phyloP scores from a whole-genome alignment of 2,329 filamentous ascomycete genomes.

The Pseudopithomyces chartarum region DNA sequence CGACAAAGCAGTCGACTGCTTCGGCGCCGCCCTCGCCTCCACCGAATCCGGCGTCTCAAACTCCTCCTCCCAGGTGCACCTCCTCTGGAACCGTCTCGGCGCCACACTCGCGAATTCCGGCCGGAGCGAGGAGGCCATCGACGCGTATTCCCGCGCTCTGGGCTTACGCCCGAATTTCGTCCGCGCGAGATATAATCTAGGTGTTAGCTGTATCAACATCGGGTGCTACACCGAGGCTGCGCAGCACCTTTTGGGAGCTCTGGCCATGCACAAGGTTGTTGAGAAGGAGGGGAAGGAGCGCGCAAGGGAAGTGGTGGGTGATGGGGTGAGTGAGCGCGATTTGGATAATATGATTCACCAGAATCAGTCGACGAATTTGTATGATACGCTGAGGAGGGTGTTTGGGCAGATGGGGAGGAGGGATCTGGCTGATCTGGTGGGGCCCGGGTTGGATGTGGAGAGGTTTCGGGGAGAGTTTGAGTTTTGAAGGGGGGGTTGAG shows the following conservation, averaged over 20 bases:
- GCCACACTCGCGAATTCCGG: slow-evolving; percentile 95
- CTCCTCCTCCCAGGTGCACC: slow-evolving; percentile 82
- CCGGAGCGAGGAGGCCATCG: slow-evolving; percentile 92
- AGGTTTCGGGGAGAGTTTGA: slow-evolving; percentile 89
- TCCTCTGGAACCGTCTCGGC: slow-evolving; percentile 96
- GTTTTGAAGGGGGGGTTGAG: slow-evolving; percentile 61
- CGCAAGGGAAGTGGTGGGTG: slow-evolving; percentile 76
- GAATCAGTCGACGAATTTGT: slow-evolving; percentile 95
- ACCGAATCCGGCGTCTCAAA: slow-evolving; percentile 85
- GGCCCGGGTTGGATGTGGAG: slow-evolving; percentile 88
- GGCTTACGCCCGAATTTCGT: slow-evolving; percentile 94
- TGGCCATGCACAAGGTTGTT: slow-evolving; percentile 94
- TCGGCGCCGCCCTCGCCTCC: slow-evolving; percentile 85
- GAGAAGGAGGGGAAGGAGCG: slow-evolving; percentile 83
- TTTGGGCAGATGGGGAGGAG: slow-evolving; percentile 93
- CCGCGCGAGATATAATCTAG: slow-evolving; percentile 93
- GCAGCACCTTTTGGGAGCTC: slow-evolving; percentile 85
- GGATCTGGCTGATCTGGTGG: slow-evolving; percentile 86
- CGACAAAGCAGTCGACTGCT: slow-evolving; percentile 98
- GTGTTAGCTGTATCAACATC: slow-evolving; percentile 96
- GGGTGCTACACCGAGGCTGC: slow-evolving; percentile 93
- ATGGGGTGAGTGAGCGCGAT: slow-evolving; percentile 68
- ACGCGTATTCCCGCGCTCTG: slow-evolving; percentile 92
- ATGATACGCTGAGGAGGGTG: slow-evolving; percentile 92
- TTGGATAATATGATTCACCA: slow-evolving; percentile 89